Percentiles rank a stretch among this genome's conserved stretches.
Evolutionary conservation across 805 yeast genomes (phyloP).

Genomic region (Yarrowia keelungensis): DNA sequence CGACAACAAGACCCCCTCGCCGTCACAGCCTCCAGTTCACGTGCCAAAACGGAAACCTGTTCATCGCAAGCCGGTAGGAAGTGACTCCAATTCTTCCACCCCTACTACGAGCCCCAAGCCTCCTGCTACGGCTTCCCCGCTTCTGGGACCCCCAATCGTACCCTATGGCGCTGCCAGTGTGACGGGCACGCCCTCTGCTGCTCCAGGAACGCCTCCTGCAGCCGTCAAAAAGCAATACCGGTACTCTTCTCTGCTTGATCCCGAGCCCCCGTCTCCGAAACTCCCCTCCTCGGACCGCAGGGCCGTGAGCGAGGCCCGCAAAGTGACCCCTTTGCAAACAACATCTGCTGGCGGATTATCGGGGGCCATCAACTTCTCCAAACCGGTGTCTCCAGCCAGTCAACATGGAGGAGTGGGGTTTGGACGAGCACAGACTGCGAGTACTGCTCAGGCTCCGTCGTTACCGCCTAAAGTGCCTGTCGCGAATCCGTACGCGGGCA

Average conservation of each 20-base stretch:
- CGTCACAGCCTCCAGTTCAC: constrained; percentile 40
- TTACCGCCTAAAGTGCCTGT: constrained; percentile 21
- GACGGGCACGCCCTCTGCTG: not conserved
- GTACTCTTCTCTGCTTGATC: constrained; percentile 32
- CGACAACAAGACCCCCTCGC: constrained; percentile 38
- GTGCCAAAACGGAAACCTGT: constrained; percentile 41
- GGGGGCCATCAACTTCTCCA: constrained; percentile 31
- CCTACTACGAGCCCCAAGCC: constrained; percentile 14
- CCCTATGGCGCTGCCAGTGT: constrained; percentile 16
- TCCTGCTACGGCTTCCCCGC: constrained; percentile 17
- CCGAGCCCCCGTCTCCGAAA: constrained; percentile 16
- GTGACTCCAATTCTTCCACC: constrained; percentile 3
- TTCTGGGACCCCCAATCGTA: constrained; percentile 25
- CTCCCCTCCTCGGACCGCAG: constrained; percentile 6
- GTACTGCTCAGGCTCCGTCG: not conserved
- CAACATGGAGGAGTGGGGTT: constrained; percentile 12
- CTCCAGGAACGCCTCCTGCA: constrained; percentile 4
- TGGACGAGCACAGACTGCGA: constrained; percentile 8
- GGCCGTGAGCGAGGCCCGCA: constrained; percentile 22
- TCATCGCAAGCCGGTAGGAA: constrained; percentile 40
- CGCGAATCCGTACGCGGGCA: not conserved
- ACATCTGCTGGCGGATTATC: constrained; percentile 30
- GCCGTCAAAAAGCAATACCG: constrained; percentile 26
- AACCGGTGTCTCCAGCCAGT: constrained; percentile 24
- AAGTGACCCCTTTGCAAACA: constrained; percentile 22